Conservation (phyloP, 148 eudicot genomes). For the Nepenthes mirabilis region DNA sequence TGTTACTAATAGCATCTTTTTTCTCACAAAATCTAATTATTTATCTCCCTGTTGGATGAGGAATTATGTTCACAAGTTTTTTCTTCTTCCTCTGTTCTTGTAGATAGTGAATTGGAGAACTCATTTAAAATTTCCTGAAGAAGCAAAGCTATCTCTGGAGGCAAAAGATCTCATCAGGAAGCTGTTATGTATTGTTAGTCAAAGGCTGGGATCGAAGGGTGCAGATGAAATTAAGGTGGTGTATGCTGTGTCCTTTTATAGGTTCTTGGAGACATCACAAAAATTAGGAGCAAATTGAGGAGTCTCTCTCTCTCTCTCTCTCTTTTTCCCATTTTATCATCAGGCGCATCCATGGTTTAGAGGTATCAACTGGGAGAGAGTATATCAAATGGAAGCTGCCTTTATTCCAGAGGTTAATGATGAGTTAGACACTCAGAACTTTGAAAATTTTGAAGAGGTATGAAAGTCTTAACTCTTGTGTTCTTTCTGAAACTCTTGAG, state of each 20-base stretch:
- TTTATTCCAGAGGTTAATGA: conserved; percentile 1
- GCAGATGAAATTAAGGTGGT: conserved; percentile 24
- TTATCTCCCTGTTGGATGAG: neutral
- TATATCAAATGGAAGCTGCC: conserved; percentile 1
- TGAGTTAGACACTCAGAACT: neutral
- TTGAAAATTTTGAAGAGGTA: conserved; percentile 1
- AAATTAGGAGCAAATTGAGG: neutral
- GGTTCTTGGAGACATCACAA: neutral
- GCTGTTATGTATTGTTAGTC: conserved; percentile 18
- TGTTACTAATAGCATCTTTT: neutral
- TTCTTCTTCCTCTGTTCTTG: neutral
- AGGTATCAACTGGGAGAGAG: neutral
- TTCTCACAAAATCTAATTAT: neutral
- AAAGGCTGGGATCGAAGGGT: conserved; percentile 21
- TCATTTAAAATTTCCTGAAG: conserved; percentile 18
- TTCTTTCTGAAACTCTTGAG: neutral
- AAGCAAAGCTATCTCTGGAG: conserved; percentile 18
- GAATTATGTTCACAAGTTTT: neutral
- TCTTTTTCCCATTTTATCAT: neutral
- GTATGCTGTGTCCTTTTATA: conserved; percentile 4
- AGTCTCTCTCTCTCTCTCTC: neutral
- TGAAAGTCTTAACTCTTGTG: neutral
- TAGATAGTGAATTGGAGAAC: conserved; percentile 27
- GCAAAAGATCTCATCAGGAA: conserved; percentile 22
- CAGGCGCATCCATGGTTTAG: neutral